Conservation (phyloP, 2,329 filamentous ascomycete species). For the Dactylellina sp. region DNA sequence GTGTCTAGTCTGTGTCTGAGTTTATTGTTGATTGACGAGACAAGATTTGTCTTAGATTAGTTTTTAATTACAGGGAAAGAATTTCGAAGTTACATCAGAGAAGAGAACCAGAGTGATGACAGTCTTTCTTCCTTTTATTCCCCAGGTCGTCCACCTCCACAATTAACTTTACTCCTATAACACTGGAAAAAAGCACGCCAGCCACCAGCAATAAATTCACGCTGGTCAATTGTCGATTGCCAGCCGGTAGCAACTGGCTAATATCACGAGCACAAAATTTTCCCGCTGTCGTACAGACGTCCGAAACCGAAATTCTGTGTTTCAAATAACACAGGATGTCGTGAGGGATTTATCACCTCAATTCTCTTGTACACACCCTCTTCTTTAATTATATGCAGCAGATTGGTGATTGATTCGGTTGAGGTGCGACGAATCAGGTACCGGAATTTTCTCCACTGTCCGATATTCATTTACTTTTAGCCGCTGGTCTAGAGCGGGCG, state of each 20-base stretch:
- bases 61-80: too few species aligned
- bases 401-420: not conserved
- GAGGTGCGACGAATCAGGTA: not conserved
- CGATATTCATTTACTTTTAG: not conserved
- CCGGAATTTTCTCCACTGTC: not conserved
- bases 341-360: slow-evolving; percentile 15
- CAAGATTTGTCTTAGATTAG: too few species aligned
- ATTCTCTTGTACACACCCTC: slow-evolving; percentile 7
- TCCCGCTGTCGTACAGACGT: slow-evolving; percentile 1
- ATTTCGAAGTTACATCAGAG: too few species aligned
- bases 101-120: not conserved
- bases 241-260: not conserved
- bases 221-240: not conserved
- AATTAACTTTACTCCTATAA: not conserved
- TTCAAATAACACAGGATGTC: not conserved
- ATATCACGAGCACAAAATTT: not conserved
- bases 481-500: not conserved
- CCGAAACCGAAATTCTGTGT: not conserved
- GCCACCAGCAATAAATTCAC: not conserved
- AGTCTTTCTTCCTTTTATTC: not conserved
- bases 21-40: too few species aligned
- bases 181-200: not conserved
- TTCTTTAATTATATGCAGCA: slow-evolving; percentile 1
- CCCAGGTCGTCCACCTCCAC: not conserved
- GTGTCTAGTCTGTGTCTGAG: too few species aligned